These are phyloP conservation scores for Linderniella brevidens DNA, from an alignment of 257 asterid genomes.

Conservation along the genomic window DNA sequence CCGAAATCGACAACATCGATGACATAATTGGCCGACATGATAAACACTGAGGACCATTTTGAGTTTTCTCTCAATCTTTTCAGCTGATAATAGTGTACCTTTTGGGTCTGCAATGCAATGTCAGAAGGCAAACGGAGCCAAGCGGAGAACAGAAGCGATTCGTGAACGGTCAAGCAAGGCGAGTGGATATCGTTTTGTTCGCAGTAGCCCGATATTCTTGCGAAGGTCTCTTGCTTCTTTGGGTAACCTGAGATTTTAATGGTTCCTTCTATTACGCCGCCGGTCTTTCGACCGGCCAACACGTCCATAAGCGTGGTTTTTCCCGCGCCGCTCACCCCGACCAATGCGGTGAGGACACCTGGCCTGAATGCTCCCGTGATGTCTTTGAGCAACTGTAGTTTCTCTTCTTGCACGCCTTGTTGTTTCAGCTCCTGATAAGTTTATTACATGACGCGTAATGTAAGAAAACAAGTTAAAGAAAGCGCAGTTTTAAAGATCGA, in stretches of 20 bases:
- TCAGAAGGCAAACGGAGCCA: constrained; percentile 71
- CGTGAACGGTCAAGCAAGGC: constrained; percentile 78
- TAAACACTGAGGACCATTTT: too few relatives aligned
- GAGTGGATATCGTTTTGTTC: constrained; percentile 96
- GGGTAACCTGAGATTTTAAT: constrained; percentile 74
- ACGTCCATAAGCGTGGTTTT: constrained; percentile 98
- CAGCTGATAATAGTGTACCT: constrained; percentile 39
- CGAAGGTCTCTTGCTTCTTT: constrained; percentile 84
- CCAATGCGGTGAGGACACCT: constrained; percentile 88
- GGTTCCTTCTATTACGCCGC: constrained; percentile 76
- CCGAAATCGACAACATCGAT: too few relatives aligned
- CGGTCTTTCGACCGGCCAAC: constrained; percentile 90
- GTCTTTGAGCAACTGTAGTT: constrained; percentile 56
- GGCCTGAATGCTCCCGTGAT: constrained; percentile 88
- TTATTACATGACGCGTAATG: constrained; percentile 9
- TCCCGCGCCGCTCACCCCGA: constrained; percentile 95
- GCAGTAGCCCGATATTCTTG: constrained; percentile 92
- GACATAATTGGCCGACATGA: too few relatives aligned
- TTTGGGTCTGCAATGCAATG: constrained; percentile 67
- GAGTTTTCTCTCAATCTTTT: too few relatives aligned
- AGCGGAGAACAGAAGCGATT: constrained; percentile 86
- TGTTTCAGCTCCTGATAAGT: constrained; percentile 70
- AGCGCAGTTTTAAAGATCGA: too few relatives aligned
- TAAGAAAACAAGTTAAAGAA: constrained; percentile 7
- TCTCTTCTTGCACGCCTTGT: constrained; percentile 69